These are phyloP conservation scores for Paramecium sonneborni DNA, from an alignment of 73 alveolate genomes.

Conservation along the genomic window DNA sequence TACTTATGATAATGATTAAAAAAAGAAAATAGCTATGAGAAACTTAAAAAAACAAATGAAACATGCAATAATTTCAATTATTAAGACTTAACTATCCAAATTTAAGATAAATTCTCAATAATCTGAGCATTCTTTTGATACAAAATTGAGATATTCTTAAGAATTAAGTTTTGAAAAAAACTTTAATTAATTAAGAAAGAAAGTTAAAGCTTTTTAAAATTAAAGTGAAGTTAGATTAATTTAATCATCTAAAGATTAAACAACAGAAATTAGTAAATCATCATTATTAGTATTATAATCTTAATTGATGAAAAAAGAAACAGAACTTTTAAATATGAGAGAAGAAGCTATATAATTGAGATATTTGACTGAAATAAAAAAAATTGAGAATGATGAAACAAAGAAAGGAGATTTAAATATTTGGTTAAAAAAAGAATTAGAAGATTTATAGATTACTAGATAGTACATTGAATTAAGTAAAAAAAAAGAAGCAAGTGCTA, in stretches of 20 bases:
- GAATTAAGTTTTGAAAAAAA: constrained; percentile 1
- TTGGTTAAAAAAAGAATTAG: constrained; percentile 29
- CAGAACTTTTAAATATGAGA: constrained; percentile 15
- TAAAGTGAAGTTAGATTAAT: not conserved
- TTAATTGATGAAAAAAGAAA: constrained; percentile 4
- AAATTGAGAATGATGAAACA: not conserved
- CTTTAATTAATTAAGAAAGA: constrained; percentile 48
- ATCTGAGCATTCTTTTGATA: not conserved
- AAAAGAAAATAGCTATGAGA: not conserved
- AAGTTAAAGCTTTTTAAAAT: not conserved
- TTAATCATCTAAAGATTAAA: not conserved
- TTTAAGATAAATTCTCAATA: not conserved
- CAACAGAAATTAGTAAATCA: not conserved
- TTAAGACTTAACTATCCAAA: not conserved
- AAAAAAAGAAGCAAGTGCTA: constrained; percentile 35
- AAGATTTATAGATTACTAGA: not conserved
- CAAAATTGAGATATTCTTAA: not conserved
- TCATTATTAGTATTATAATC: not conserved
- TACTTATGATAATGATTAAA: not conserved
- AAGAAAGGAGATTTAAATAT: not conserved
- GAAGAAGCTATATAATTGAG: constrained; percentile 31
- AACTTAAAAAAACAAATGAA: not conserved
- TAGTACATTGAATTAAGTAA: constrained; percentile 21
- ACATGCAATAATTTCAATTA: not conserved
- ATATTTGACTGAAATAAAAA: constrained; percentile 23